Evolutionary conservation across 768 basidiomycete genomes (phyloP), one percentile per base, ranked within the genome.

Genomic region (Suillus tomentosus): DNA sequence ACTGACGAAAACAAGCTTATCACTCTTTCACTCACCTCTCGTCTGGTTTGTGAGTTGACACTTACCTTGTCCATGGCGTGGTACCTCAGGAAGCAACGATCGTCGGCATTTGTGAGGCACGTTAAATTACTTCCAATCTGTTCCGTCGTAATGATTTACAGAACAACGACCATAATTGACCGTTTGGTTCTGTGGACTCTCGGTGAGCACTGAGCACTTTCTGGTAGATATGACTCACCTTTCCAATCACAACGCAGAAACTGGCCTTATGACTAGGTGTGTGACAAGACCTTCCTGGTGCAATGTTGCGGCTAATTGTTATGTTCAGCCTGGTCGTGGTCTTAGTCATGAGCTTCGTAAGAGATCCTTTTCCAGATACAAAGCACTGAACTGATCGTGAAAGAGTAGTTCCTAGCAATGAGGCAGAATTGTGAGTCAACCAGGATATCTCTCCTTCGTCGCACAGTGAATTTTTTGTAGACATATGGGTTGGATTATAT

Each of bases 401-500:
- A 53, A 13, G 19, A 36, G 10, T 31, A 62, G 61, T 62, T 62
- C n/a, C 6, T 62, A 22, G 22, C 53, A 24, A 58, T 62, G 61
- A 37, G 36, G 34, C 24, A 62, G 8, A 62, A 55, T 22, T 62
- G 61, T 62, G 8, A 37, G 61, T 27, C 31, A 27, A 40, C 5
- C 10, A 17, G 57, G 39, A 19, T 19, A 17, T 27, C 5, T 39
- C 14, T 42, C 11, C 39, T 58, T 42, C 39, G 11, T 13, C 57
- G 10, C 15, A 17, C 17, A 24, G 9, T 42, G 40, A 58, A 40
- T 3, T 3, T 27, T 31, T 24, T 22, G 0, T 7, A 62, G 61
- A 62, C 27, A 62, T 62, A 31, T 62, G 61, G 61, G 55, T 62
- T 39, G 39, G 17, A 11, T 8, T 58, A 31, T 62, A 62, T 31